These are phyloP conservation scores for Hippophae tibetana DNA, from an alignment of 306 rosid species.

Conservation along the genomic window DNA sequence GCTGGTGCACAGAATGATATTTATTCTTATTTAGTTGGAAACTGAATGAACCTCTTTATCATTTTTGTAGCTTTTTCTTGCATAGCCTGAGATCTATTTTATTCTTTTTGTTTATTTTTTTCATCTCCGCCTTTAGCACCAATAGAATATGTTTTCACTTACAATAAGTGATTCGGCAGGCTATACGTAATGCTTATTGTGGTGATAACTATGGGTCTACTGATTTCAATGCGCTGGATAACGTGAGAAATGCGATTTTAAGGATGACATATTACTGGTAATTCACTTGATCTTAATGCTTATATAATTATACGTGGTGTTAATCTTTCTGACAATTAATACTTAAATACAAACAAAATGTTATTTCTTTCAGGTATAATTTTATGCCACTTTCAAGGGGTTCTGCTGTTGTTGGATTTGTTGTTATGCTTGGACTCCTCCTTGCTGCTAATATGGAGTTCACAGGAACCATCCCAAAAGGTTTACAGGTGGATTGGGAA, in stretches of 20 bases:
- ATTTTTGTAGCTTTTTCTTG: too few species aligned
- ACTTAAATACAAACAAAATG: conserved; percentile 10
- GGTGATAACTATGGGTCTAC: conserved; percentile 83
- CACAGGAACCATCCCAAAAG: conserved; percentile 72
- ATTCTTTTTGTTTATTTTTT: neutral
- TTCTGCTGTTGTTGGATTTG: conserved; percentile 75
- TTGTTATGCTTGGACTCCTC: conserved; percentile 74
- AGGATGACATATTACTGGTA: conserved; percentile 99
- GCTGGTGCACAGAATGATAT: too few species aligned
- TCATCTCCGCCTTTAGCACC: neutral
- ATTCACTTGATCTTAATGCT: conserved; percentile 9
- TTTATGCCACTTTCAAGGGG: conserved; percentile 98
- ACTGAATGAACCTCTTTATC: too few species aligned
- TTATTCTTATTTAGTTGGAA: too few species aligned
- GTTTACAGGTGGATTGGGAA: conserved; percentile 92
- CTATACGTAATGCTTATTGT: conserved; percentile 72
- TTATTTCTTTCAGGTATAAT: conserved; percentile 60
- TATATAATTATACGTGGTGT: conserved; percentile 4
- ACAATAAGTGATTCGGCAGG: conserved; percentile 35
- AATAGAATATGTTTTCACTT: conserved; percentile 9
- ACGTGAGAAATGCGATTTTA: conserved; percentile 82
- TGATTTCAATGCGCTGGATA: conserved; percentile 62
- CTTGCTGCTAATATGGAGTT: conserved; percentile 97
- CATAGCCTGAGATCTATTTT: neutral
- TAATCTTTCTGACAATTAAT: conserved; percentile 11